A percentile compares a stretch with the other conserved stretches of the same genome.
Conservation (phyloP, 495 filamentous ascomycete species). For the Podospora tetraspora region DNA sequence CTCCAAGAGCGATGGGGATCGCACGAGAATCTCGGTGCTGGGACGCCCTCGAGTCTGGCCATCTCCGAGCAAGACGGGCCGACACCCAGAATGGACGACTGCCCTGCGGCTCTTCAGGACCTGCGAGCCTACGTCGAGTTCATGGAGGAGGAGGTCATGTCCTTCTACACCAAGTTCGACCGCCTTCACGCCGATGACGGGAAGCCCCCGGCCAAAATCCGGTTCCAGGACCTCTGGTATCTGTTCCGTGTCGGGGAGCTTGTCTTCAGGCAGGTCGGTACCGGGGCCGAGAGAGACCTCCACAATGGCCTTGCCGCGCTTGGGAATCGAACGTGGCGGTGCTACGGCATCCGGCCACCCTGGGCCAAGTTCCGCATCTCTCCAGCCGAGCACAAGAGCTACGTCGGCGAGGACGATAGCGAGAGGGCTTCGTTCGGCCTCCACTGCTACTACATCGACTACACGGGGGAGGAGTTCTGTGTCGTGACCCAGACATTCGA, state of each 20-base stretch:
- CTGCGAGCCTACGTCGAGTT: conserved; percentile 28
- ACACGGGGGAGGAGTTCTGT: conserved; percentile 54
- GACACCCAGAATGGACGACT: neutral
- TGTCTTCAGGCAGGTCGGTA: conserved; percentile 21
- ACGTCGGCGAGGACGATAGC: conserved; percentile 5
- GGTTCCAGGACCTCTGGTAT: conserved; percentile 34
- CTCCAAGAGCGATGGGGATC: conserved; percentile 1
- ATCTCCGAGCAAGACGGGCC: neutral
- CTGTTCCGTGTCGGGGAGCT: conserved; percentile 24
- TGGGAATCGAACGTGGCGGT: conserved; percentile 5
- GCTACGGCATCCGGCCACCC: neutral
- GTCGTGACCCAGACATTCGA: conserved; percentile 36
- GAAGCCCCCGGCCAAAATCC: conserved; percentile 19
- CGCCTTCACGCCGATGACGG: neutral
- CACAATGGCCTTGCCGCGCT: neutral
- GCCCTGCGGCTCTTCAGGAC: neutral
- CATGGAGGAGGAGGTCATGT: conserved; percentile 32
- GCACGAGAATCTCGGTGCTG: neutral
- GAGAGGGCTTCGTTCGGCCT: conserved; percentile 16
- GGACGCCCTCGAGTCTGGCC: neutral
- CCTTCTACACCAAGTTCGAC: conserved; percentile 23
- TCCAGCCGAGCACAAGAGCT: neutral
- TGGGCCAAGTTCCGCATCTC: neutral
- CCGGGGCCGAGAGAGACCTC: conserved; percentile 6
- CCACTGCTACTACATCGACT: conserved; percentile 47